These are phyloP conservation scores for Petunia axillaris DNA, from an alignment of 257 asterid species.

Conservation along the genomic window DNA sequence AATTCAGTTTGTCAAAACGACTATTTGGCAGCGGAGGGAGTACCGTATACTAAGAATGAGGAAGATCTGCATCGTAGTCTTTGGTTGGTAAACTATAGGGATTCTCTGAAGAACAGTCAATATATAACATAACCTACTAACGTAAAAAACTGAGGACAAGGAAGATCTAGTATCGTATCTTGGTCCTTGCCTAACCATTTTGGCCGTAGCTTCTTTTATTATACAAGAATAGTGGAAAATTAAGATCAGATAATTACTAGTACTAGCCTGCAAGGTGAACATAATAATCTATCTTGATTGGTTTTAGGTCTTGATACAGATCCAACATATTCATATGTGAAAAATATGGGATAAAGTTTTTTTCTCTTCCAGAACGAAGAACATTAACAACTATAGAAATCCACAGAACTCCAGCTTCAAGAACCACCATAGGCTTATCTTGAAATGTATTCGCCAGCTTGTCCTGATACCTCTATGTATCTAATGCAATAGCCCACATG, in stretches of 20 bases:
- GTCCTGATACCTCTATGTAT: background rate
- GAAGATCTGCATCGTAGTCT: background rate
- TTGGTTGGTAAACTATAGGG: background rate
- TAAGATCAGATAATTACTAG: background rate
- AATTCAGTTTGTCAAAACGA: too few relatives aligned
- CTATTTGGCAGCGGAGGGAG: background rate
- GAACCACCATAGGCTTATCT: background rate
- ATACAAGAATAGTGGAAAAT: background rate
- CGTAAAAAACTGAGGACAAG: too few relatives aligned
- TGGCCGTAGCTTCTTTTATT: too few relatives aligned
- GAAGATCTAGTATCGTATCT: too few relatives aligned
- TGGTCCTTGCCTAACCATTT: too few relatives aligned
- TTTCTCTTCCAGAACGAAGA: background rate
- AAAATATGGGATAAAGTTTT: background rate
- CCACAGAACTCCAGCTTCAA: background rate
- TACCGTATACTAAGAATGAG: background rate
- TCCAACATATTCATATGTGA: background rate
- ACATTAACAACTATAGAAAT: background rate
- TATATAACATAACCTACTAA: too few relatives aligned
- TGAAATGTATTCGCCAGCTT: constrained; percentile 16
- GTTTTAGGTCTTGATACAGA: background rate
- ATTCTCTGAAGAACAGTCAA: background rate
- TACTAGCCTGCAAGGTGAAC: background rate
- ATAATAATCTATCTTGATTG: background rate
- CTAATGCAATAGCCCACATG: constrained; percentile 16